phyloP scores from a whole-genome alignment of 495 filamentous ascomycete genomes.

The Penicillium pulvis region DNA sequence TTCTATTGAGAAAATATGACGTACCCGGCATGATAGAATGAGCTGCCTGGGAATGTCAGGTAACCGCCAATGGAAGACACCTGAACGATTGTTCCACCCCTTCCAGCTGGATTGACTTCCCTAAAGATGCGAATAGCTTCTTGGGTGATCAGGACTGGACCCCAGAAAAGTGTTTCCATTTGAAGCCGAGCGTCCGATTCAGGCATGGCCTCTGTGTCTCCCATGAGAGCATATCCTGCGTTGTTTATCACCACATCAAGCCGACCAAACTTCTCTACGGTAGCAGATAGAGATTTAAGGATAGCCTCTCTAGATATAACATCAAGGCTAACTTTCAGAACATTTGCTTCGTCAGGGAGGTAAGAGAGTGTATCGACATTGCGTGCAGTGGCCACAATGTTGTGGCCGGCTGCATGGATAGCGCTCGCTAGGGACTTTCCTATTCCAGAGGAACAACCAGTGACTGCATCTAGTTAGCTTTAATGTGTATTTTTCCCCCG shows the following conservation, averaged over 20 bases:
- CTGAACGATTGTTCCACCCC: slow-evolving; percentile 54
- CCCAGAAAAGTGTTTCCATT: slow-evolving; percentile 60
- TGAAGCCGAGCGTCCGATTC: slow-evolving; percentile 40
- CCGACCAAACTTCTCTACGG: slow-evolving; percentile 27
- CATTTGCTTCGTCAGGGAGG: slow-evolving; percentile 32
- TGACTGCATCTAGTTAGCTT: slow-evolving; percentile 12
- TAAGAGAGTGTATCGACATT: slow-evolving; percentile 35
- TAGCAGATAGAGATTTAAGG: slow-evolving; percentile 34
- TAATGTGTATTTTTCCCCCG: too few relatives aligned
- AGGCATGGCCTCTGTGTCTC: slow-evolving; percentile 47
- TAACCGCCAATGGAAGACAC: slow-evolving; percentile 54
- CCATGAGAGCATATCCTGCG: slow-evolving; percentile 38
- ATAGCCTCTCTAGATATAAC: slow-evolving; percentile 15
- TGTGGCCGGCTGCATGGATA: slow-evolving; percentile 37
- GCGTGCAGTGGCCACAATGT: slow-evolving; percentile 50
- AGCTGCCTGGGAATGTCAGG: slow-evolving; percentile 40
- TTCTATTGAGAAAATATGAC: neutral
- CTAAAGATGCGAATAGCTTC: slow-evolving; percentile 50
- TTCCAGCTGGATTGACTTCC: slow-evolving; percentile 24
- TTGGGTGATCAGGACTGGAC: slow-evolving; percentile 46
- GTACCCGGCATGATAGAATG: slow-evolving; percentile 51
- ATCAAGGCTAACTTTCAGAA: slow-evolving; percentile 39
- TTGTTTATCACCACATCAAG: slow-evolving; percentile 39
- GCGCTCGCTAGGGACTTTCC: slow-evolving; percentile 43
- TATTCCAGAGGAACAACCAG: slow-evolving; percentile 32